Percentiles rank a stretch among this genome's conserved stretches.
phyloP scores from a whole-genome alignment of 2,329 filamentous ascomycete species.

The Calonectria leucothoes region DNA sequence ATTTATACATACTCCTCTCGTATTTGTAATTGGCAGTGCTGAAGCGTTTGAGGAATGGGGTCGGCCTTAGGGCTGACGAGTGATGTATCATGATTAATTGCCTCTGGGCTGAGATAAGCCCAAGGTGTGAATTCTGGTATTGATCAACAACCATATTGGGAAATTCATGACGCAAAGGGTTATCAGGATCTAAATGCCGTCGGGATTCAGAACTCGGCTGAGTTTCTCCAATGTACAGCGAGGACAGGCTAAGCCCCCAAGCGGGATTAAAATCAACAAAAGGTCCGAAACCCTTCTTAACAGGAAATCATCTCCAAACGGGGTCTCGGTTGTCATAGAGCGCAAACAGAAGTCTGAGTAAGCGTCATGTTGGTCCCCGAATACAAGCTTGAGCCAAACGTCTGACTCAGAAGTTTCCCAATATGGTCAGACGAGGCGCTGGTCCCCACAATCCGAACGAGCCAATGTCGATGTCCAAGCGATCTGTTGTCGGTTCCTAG shows the following conservation, averaged over 20 bases:
- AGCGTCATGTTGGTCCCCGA: background rate
- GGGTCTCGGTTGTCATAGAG: too few relatives aligned
- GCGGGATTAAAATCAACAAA: background rate
- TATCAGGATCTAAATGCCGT: too few relatives aligned
- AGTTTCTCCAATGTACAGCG: background rate
- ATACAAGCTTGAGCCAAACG: background rate
- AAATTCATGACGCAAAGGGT: background rate
- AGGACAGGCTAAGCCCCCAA: background rate
- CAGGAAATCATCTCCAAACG: background rate
- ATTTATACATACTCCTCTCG: background rate
- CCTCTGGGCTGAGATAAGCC: background rate
- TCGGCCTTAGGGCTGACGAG: background rate
- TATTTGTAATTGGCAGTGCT: background rate
- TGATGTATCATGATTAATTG: background rate
- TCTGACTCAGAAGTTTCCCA: background rate
- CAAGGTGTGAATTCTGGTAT: background rate
- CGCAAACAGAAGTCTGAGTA: background rate
- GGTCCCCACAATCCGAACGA: background rate
- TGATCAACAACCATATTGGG: background rate
- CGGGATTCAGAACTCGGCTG: background rate
- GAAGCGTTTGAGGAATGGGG: background rate
- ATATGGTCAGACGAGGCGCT: background rate
- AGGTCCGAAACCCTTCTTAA: background rate
- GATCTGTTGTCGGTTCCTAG: background rate
- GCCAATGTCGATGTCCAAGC: background rate